phyloP scores from a whole-genome alignment of 192 early-diverging fungal species.

The Haplosporangium gracile region DNA sequence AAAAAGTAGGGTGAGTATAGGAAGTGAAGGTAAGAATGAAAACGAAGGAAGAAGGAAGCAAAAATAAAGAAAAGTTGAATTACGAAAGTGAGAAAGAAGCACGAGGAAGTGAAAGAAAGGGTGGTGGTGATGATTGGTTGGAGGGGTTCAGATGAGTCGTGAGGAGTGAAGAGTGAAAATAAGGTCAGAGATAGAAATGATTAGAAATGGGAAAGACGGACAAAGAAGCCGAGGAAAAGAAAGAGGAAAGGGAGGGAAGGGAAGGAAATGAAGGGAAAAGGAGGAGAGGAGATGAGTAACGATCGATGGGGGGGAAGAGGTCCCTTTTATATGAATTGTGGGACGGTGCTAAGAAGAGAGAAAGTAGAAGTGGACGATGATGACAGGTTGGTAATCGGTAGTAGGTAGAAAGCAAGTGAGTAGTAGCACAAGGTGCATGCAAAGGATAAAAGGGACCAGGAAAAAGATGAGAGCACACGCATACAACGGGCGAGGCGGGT shows the following conservation, averaged over 20 bases:
- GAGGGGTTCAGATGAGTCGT: not conserved
- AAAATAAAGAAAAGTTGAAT: not conserved
- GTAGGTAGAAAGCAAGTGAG: not conserved
- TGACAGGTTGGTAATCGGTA: not conserved
- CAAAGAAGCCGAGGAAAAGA: not conserved
- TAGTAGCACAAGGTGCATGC: not conserved
- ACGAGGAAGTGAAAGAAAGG: not conserved
- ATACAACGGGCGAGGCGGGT: not conserved
- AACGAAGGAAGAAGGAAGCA: not conserved
- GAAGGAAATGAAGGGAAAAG: not conserved
- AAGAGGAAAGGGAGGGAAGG: not conserved
- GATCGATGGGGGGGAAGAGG: not conserved
- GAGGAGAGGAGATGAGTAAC: not conserved
- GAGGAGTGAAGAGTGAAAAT: not conserved
- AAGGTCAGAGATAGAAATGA: not conserved
- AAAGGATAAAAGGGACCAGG: not conserved
- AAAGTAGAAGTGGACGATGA: not conserved
- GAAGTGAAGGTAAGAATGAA: not conserved
- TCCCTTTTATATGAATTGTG: not conserved
- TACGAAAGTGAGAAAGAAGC: not conserved
- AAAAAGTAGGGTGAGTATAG: not conserved
- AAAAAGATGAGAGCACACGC: not conserved
- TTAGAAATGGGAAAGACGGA: not conserved
- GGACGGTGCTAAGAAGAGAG: not conserved
- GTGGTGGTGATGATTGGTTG: not conserved